These are phyloP conservation scores for Suillus subalutaceus DNA, from an alignment of 768 basidiomycete species.

Conservation along the genomic window DNA sequence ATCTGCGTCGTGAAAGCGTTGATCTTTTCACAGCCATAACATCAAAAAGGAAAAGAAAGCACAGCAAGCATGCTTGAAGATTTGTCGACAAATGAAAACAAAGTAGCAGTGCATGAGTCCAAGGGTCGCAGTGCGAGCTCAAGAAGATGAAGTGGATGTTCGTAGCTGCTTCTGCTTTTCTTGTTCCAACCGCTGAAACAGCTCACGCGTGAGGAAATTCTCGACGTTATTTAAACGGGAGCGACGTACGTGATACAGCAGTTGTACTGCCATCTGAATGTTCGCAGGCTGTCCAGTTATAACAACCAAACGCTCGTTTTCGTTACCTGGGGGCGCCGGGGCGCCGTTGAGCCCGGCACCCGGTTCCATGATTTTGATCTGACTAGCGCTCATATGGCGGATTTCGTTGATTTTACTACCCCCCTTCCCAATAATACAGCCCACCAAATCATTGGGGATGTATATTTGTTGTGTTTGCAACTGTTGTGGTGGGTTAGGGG, in stretches of 20 bases:
- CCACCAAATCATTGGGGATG: slow-evolving; percentile 97
- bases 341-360: slow-evolving; percentile 79
- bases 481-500: slow-evolving; percentile 69
- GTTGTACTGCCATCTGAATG: slow-evolving; percentile 94
- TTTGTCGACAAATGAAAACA: slow-evolving; percentile 1
- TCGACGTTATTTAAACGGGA: slow-evolving; percentile 1
- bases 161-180: slow-evolving; percentile 85
- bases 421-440: slow-evolving; percentile 97
- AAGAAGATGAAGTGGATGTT: slow-evolving; percentile 34
- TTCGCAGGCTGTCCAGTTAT: slow-evolving; percentile 95
- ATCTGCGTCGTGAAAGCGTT: slow-evolving; percentile 1
- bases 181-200: slow-evolving; percentile 74
- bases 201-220: slow-evolving; percentile 14
- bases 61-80: not conserved
- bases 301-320: slow-evolving; percentile 91
- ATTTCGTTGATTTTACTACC: slow-evolving; percentile 99
- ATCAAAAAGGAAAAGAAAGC: slow-evolving; percentile 3
- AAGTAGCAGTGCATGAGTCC: slow-evolving; percentile 2
- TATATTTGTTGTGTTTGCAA: slow-evolving; percentile 97
- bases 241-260: slow-evolving; percentile 78
- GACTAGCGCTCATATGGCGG: slow-evolving; percentile 90
- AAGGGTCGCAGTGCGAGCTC: slow-evolving; percentile 14
- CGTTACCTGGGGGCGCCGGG: slow-evolving; percentile 70
- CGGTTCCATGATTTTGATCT: slow-evolving; percentile 99
- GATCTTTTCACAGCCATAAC: not conserved